These are phyloP conservation scores for Coemansia javaensis DNA, from an alignment of 192 early-diverging fungal species.

Conservation along the genomic window DNA sequence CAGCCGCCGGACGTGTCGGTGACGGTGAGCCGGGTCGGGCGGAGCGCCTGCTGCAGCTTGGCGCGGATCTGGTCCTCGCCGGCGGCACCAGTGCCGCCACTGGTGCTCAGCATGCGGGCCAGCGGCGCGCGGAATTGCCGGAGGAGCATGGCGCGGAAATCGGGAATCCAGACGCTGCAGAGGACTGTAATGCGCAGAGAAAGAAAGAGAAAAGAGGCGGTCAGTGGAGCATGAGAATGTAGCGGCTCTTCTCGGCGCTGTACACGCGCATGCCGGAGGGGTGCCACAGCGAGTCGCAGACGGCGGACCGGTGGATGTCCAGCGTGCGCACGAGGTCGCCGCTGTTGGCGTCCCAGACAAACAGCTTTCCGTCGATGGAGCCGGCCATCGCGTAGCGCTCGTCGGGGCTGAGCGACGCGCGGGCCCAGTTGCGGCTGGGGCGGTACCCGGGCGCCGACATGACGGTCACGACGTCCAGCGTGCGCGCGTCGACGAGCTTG, in stretches of 20 bases:
- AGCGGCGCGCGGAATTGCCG: too few relatives aligned
- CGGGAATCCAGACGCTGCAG: too few relatives aligned
- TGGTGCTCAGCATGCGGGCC: too few relatives aligned
- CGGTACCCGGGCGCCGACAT: constrained; percentile 66
- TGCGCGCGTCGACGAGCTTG: constrained; percentile 73
- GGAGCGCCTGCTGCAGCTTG: constrained; percentile 65
- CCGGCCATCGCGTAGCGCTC: constrained; percentile 78
- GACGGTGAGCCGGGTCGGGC: constrained; percentile 67
- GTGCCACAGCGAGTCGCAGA: constrained; percentile 70
- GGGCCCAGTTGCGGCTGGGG: constrained; percentile 83
- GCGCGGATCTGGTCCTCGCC: constrained; percentile 74
- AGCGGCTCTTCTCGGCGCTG: constrained; percentile 61
- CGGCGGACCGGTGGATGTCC: constrained; percentile 66
- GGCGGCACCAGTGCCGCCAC: constrained; percentile 18
- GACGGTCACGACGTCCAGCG: constrained; percentile 65
- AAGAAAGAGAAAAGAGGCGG: too few relatives aligned
- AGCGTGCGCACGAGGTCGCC: constrained; percentile 62
- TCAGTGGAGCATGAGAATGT: constrained; percentile 48
- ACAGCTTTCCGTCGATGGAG: constrained; percentile 72
- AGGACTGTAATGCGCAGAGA: too few relatives aligned
- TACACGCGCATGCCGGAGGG: constrained; percentile 57
- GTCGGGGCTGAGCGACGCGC: constrained; percentile 78
- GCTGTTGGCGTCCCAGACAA: constrained; percentile 70
- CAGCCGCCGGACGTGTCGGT: constrained; percentile 92
- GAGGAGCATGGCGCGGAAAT: too few relatives aligned